These are phyloP conservation scores for Sphagnum fallax DNA, from an alignment of 228 moss, liverwort and hornwort species.

Conservation along the genomic window DNA sequence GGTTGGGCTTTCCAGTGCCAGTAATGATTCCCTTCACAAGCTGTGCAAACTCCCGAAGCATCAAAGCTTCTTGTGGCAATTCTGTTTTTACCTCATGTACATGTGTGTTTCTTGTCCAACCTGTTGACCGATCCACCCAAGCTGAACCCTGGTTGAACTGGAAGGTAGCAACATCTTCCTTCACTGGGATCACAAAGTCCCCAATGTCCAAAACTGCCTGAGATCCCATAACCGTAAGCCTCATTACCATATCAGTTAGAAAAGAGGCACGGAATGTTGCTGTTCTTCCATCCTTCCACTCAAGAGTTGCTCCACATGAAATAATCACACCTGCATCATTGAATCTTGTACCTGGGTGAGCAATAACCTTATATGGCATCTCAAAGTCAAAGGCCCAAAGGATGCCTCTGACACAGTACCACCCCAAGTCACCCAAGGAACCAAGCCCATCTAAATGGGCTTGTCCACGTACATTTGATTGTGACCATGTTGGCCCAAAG, in stretches of 20 bases:
- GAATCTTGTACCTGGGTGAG: slow-evolving; percentile 34
- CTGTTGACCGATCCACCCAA: slow-evolving; percentile 12
- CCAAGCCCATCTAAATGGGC: slow-evolving; percentile 50
- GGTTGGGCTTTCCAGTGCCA: slow-evolving; percentile 28
- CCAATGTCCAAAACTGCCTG: slow-evolving; percentile 32
- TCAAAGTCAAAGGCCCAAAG: slow-evolving; percentile 42
- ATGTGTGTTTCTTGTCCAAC: slow-evolving; percentile 17
- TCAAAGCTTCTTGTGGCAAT: slow-evolving; percentile 46
- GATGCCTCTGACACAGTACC: slow-evolving; percentile 41
- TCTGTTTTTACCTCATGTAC: slow-evolving; percentile 21
- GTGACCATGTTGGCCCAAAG: slow-evolving; percentile 17
- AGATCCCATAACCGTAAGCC: slow-evolving; percentile 19
- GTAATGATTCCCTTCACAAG: slow-evolving; percentile 23
- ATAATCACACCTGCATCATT: slow-evolving; percentile 33
- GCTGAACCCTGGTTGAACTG: slow-evolving; percentile 10
- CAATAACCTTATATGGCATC: slow-evolving; percentile 28
- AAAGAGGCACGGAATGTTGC: slow-evolving; percentile 44
- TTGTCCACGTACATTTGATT: slow-evolving; percentile 24
- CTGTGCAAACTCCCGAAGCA: slow-evolving; percentile 37
- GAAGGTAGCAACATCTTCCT: slow-evolving; percentile 21
- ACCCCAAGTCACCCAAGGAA: slow-evolving; percentile 41
- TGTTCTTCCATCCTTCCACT: slow-evolving; percentile 24
- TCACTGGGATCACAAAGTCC: slow-evolving; percentile 39
- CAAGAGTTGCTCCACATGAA: slow-evolving; percentile 35
- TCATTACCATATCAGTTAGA: slow-evolving; percentile 37